A percentile compares a stretch with the other conserved stretches of the same genome.
phyloP scores from a whole-genome alignment of 208 protist species.

The Crithidia mellificae region DNA sequence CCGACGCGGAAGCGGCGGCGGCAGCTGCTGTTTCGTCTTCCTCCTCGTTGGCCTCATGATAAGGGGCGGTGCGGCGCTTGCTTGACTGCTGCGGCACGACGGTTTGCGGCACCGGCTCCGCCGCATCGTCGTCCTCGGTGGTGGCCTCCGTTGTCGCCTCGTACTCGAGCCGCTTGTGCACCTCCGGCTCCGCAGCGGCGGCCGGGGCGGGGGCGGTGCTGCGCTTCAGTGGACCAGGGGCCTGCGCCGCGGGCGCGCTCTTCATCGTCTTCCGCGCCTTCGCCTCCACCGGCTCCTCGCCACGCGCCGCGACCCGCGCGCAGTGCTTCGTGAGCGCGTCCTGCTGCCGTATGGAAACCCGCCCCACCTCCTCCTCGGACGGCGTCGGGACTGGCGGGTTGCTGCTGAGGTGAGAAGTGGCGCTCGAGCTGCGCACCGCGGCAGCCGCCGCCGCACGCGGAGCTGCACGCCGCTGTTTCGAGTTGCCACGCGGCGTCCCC shows the following conservation, averaged over 20 bases:
- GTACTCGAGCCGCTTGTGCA: constrained; percentile 17
- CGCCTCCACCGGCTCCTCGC: not conserved
- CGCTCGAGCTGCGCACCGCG: constrained; percentile 11
- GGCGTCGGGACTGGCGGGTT: constrained; percentile 2
- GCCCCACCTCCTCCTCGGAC: constrained; percentile 8
- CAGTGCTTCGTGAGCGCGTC: constrained; percentile 47
- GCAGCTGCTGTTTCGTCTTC: not conserved
- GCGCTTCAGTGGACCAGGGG: constrained; percentile 1
- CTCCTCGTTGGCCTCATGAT: not conserved
- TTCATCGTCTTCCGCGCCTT: constrained; percentile 4
- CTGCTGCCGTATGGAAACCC: constrained; percentile 35
- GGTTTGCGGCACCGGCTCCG: constrained; percentile 11
- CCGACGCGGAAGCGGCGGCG: not conserved
- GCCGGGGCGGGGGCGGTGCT: not conserved
- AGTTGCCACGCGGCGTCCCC: constrained; percentile 2
- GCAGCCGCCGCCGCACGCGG: constrained; percentile 1
- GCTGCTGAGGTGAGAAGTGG: constrained; percentile 23
- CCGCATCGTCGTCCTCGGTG: constrained; percentile 7
- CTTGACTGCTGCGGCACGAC: constrained; percentile 6
- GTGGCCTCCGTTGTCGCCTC: not conserved
- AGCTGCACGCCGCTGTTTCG: constrained; percentile 10
- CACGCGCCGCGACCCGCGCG: constrained; percentile 29
- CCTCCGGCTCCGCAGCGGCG: not conserved
- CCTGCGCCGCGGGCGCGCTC: not conserved
- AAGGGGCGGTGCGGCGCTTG: not conserved